Evolutionary conservation across 2,329 filamentous ascomycete species (phyloP).

Genomic region (Didymella glomerata): DNA sequence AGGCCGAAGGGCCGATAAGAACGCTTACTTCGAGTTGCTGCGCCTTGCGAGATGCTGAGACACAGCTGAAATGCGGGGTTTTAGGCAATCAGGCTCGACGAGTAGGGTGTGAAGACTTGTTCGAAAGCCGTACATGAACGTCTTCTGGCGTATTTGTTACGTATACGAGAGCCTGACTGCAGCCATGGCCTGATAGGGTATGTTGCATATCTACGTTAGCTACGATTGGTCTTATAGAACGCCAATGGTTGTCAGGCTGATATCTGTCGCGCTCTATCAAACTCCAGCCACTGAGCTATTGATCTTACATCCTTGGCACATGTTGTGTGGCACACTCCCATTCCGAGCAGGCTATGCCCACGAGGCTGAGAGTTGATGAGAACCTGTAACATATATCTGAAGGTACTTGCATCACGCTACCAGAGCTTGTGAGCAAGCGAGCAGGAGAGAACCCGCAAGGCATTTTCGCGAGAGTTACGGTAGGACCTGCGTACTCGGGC

Average conservation of each 20-base stretch:
- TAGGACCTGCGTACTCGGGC: neutral
- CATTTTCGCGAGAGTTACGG: neutral
- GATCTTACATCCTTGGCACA: too few species aligned
- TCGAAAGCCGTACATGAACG: neutral
- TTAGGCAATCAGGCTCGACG: constrained; percentile 1
- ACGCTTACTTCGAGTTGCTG: neutral
- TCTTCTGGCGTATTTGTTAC: neutral
- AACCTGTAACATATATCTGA: too few species aligned
- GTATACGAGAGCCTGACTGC: neutral
- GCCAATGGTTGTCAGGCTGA: too few species aligned
- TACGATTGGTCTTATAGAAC: too few species aligned
- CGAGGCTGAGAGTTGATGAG: too few species aligned
- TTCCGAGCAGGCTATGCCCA: too few species aligned
- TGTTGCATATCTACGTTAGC: too few species aligned
- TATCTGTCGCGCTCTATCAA: too few species aligned
- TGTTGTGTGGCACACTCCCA: too few species aligned
- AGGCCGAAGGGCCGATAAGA: neutral
- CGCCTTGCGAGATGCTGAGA: neutral
- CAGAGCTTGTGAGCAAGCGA: neutral
- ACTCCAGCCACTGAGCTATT: too few species aligned
- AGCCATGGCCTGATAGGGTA: too few species aligned
- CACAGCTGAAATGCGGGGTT: neutral
- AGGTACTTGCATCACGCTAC: constrained; percentile 25
- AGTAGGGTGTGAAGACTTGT: neutral
- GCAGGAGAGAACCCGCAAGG: neutral